phyloP scores from a whole-genome alignment of 345 rosid species.

The Pseudoturritis turrita region DNA sequence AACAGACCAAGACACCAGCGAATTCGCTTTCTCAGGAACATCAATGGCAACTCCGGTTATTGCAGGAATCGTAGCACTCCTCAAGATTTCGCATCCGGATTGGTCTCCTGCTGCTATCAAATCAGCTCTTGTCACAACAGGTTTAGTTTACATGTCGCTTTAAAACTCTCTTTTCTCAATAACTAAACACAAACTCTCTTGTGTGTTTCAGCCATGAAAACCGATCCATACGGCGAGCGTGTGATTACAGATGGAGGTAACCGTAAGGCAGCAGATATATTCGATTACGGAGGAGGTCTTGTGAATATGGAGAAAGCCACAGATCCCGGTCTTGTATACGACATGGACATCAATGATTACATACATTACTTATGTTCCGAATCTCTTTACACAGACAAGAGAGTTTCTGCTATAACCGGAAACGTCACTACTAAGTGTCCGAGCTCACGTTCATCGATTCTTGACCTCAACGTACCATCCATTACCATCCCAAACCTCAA shows the following conservation, averaged over 20 bases:
- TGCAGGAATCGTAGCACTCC: constrained; percentile 40
- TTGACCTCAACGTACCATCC: constrained; percentile 59
- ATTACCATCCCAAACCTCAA: constrained; percentile 49
- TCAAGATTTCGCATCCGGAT: constrained; percentile 34
- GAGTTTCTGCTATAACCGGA: constrained; percentile 37
- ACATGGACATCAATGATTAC: constrained; percentile 42
- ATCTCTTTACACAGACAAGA: constrained; percentile 37
- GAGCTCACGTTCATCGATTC: constrained; percentile 31
- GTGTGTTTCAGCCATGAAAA: constrained; percentile 12
- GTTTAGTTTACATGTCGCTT: constrained; percentile 14
- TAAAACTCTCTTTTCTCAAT: neutral
- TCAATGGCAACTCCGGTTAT: constrained; percentile 62
- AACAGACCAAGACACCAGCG: constrained; percentile 3
- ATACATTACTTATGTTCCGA: constrained; percentile 46
- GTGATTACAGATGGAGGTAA: constrained; percentile 43
- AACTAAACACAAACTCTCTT: neutral
- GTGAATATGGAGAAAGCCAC: constrained; percentile 45
- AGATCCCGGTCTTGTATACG: constrained; percentile 59
- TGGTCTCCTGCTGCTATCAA: constrained; percentile 65
- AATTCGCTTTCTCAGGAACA: constrained; percentile 40
- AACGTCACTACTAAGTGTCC: constrained; percentile 30
- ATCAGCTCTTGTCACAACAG: constrained; percentile 53
- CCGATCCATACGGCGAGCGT: constrained; percentile 37
- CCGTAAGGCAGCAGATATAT: constrained; percentile 44
- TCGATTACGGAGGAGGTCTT: constrained; percentile 67